Conservation (phyloP, 2,329 filamentous ascomycete species). For the Aspergillus uvarum region DNA sequence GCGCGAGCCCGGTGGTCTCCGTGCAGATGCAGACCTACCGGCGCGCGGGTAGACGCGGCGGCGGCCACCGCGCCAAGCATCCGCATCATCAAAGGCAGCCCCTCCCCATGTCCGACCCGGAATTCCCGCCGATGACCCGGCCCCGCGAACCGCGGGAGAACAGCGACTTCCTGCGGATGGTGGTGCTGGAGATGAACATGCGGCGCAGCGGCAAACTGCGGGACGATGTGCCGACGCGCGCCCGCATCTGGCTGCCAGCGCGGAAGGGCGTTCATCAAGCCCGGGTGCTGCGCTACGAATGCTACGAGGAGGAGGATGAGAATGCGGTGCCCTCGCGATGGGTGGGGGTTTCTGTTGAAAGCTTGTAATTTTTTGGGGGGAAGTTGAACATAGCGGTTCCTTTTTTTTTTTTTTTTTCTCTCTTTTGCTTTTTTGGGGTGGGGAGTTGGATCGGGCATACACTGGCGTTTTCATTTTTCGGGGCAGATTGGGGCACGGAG, state of each 20-base stretch:
- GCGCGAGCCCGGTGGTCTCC: conserved; percentile 51
- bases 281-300: conserved; percentile 15
- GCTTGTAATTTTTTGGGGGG: background rate
- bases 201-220: conserved; percentile 62
- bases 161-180: conserved; percentile 62
- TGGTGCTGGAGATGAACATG: conserved; percentile 69
- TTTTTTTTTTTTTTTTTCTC: conserved; percentile 4
- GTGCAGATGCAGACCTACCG: conserved; percentile 64
- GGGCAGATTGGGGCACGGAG: background rate
- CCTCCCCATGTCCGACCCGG: conserved; percentile 36
- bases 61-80: conserved; percentile 35
- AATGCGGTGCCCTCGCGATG: conserved; percentile 29
- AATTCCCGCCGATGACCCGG: conserved; percentile 47
- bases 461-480: background rate
- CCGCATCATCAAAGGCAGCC: conserved; percentile 43
- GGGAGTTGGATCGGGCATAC: background rate
- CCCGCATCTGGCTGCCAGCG: conserved; percentile 62
- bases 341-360: conserved; percentile 28
- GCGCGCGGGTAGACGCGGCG: conserved; percentile 34
- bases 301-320: conserved; percentile 19
- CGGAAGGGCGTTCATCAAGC: conserved; percentile 36
- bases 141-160: conserved; percentile 65
- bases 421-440: too few species aligned
- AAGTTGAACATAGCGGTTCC: background rate
- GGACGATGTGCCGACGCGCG: conserved; percentile 53